A percentile compares a stretch with the other conserved stretches of the same genome.
Evolutionary conservation across 805 yeast species (phyloP).

Genomic region (Alloascoidea hylecoeti): DNA sequence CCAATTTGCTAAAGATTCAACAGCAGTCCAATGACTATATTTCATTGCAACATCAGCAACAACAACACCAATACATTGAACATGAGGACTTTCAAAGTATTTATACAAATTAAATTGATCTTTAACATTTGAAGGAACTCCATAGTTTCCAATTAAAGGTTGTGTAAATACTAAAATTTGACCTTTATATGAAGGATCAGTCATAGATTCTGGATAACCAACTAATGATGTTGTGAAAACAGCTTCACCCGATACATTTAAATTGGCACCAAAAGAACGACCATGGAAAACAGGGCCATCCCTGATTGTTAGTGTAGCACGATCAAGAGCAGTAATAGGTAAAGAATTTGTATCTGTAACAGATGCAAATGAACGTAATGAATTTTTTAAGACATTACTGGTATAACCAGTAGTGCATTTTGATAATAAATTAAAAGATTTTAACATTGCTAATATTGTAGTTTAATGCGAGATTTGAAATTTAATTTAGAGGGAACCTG

Average conservation of each 20-base stretch:
- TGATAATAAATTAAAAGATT: conserved; percentile 3
- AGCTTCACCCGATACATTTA: conserved; percentile 90
- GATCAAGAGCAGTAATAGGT: conserved; percentile 28
- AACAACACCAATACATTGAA: conserved; percentile 92
- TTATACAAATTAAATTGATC: conserved; percentile 80
- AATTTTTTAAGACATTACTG: conserved; percentile 12
- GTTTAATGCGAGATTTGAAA: conserved; percentile 7
- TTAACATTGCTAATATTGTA: conserved; percentile 8
- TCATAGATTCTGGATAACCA: conserved; percentile 98
- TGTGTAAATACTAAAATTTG: conserved; percentile 95
- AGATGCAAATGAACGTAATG: conserved; percentile 10
- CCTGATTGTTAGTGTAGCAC: conserved; percentile 83
- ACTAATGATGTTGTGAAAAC: conserved; percentile 96
- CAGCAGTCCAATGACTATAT: conserved; percentile 99
- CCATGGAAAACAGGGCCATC: conserved; percentile 93
- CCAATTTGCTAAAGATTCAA: conserved; percentile 90
- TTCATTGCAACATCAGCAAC: conserved; percentile 92
- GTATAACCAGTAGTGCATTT: conserved; percentile 11
- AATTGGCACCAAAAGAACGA: conserved; percentile 90
- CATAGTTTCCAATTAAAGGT: conserved; percentile 95
- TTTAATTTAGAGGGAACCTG: conserved; percentile 21
- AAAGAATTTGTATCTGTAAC: conserved; percentile 14
- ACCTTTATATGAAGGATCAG: conserved; percentile 96
- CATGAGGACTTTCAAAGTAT: conserved; percentile 81
- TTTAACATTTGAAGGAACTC: conserved; percentile 78